A percentile compares a stretch with the other conserved stretches of the same genome.
Conservation (phyloP, 805 yeast genomes). For the Ogataea glucozyma region DNA sequence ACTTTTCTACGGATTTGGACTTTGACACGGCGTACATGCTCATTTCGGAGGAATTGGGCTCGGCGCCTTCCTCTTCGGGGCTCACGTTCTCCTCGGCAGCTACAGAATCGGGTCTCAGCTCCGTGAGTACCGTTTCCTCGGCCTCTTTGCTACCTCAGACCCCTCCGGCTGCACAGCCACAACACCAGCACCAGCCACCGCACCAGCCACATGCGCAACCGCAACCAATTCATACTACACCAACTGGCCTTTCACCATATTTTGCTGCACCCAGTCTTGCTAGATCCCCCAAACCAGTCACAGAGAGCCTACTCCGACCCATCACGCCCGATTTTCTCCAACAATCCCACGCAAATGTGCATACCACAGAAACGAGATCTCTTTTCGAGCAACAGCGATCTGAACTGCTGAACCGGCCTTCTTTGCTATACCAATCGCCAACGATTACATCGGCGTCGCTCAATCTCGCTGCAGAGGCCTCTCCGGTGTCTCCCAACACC, state of each 20-base stretch:
- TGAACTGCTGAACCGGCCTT: slow-evolving; percentile 19
- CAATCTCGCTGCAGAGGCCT: slow-evolving; percentile 10
- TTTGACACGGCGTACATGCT: slow-evolving; percentile 40
- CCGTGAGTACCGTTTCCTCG: slow-evolving; percentile 13
- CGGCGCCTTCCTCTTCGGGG: slow-evolving; percentile 8
- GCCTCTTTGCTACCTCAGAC: slow-evolving; percentile 11
- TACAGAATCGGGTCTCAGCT: slow-evolving; percentile 10
- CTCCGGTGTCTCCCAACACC: slow-evolving; percentile 36
- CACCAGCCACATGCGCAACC: no score
- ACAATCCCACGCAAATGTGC: slow-evolving; percentile 4
- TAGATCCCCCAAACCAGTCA: slow-evolving; percentile 13
- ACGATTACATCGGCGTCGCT: slow-evolving; percentile 5
- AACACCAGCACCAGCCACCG: no score
- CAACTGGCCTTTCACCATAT: slow-evolving; percentile 17
- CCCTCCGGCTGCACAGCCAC: no score
- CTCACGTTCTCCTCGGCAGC: slow-evolving; percentile 5
- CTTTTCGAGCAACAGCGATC: slow-evolving; percentile 23
- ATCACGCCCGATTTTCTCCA: slow-evolving; percentile 13
- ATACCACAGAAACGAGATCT: slow-evolving; percentile 4
- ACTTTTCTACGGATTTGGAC: slow-evolving; percentile 32
- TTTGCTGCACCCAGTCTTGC: neutral
- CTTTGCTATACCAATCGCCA: slow-evolving; percentile 15
- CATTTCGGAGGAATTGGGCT: slow-evolving; percentile 30
- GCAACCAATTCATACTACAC: slow-evolving; percentile 8
- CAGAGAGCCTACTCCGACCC: slow-evolving; percentile 14